Conservation (phyloP, 305 asterid species). For the Fraxinus xanthoxyloides region DNA sequence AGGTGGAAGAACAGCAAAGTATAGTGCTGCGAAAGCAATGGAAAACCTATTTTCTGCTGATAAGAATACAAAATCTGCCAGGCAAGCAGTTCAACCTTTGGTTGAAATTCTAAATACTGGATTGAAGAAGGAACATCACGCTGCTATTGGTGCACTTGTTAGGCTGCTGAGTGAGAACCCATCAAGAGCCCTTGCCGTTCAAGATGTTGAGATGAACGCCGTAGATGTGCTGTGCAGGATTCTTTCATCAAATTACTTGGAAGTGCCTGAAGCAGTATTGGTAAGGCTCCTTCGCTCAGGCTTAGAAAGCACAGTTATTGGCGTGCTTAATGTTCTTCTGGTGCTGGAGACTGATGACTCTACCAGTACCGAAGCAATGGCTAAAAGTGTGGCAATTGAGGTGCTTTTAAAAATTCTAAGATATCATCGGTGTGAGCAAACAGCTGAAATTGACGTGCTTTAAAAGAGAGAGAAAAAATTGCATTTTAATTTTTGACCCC, state of each 20-base stretch:
- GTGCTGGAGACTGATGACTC: slow-evolving; percentile 85
- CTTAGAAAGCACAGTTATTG: slow-evolving; percentile 60
- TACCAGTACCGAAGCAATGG: slow-evolving; percentile 83
- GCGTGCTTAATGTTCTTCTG: slow-evolving; percentile 72
- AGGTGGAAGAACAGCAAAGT: slow-evolving; percentile 96
- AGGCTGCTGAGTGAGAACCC: slow-evolving; percentile 90
- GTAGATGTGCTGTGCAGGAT: slow-evolving; percentile 88
- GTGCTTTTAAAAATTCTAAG: slow-evolving; percentile 75
- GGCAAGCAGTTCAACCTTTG: slow-evolving; percentile 96
- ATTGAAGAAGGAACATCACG: slow-evolving; percentile 97
- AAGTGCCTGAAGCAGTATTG: slow-evolving; percentile 82
- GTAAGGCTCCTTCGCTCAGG: slow-evolving; percentile 85
- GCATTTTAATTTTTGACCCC: too few relatives aligned
- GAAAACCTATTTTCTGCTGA: slow-evolving; percentile 94
- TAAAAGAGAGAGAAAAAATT: too few relatives aligned
- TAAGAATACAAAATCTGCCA: slow-evolving; percentile 88
- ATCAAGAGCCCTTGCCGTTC: slow-evolving; percentile 92
- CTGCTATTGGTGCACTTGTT: slow-evolving; percentile 94
- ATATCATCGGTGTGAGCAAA: slow-evolving; percentile 76
- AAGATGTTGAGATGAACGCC: slow-evolving; percentile 96
- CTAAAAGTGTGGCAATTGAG: slow-evolving; percentile 83
- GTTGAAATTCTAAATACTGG: slow-evolving; percentile 92
- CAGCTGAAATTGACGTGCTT: slow-evolving; percentile 37
- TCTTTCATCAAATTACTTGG: slow-evolving; percentile 77
- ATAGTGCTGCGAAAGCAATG: slow-evolving; percentile 97